Percentiles rank a stretch among this genome's conserved stretches.
phyloP scores from a whole-genome alignment of 192 early-diverging fungal genomes.

The Umbelopsis vinacea region DNA sequence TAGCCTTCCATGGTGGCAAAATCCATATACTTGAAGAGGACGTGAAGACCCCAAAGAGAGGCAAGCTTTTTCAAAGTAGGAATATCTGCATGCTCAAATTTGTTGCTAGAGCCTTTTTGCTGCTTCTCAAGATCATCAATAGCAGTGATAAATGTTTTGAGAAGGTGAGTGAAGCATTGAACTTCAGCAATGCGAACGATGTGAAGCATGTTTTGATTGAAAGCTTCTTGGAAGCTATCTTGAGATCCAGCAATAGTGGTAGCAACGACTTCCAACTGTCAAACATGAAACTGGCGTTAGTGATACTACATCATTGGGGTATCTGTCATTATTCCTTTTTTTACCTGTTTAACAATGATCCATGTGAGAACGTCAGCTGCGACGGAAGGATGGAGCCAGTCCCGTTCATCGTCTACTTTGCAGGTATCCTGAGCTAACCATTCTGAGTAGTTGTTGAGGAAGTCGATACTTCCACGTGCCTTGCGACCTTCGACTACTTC shows the following conservation, averaged over 20 bases:
- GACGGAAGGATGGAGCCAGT: conserved; percentile 43
- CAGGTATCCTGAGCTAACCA: conserved; percentile 35
- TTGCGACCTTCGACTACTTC: conserved; percentile 31
- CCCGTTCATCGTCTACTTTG: conserved; percentile 40
- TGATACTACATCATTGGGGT: not conserved
- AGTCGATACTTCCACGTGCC: conserved; percentile 36
- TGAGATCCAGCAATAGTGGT: not conserved
- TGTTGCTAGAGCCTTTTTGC: not conserved
- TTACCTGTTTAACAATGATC: conserved; percentile 45
- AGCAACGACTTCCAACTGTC: conserved; percentile 17
- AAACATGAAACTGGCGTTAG: not conserved
- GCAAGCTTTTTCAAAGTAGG: conserved; percentile 47
- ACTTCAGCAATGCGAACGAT: conserved; percentile 37
- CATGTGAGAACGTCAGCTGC: conserved; percentile 46
- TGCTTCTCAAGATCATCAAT: conserved; percentile 22
- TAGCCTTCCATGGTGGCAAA: conserved; percentile 56
- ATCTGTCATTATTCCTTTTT: not conserved
- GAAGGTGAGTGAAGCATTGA: conserved; percentile 31
- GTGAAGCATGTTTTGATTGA: conserved; percentile 35
- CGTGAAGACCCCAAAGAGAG: conserved; percentile 48
- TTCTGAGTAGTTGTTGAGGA: conserved; percentile 45
- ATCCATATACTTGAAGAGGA: conserved; percentile 45
- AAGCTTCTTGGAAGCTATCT: conserved; percentile 12
- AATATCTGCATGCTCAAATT: conserved; percentile 27
- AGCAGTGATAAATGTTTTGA: conserved; percentile 27